Base-by-base conservation (phyloP, 2,329 filamentous ascomycete species). In the Epichloe gansuensis region DNA sequence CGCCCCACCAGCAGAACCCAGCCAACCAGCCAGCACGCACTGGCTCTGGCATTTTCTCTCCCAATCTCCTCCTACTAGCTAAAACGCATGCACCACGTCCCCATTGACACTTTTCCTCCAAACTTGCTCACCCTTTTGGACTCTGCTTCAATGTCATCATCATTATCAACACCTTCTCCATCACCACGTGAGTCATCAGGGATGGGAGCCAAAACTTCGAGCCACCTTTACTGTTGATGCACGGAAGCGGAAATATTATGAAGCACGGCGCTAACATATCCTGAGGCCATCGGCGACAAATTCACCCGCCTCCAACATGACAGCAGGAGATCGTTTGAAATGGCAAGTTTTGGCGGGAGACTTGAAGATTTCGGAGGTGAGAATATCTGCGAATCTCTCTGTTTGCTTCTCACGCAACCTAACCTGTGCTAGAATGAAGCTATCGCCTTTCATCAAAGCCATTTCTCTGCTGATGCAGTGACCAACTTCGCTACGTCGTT, bases 351-450 rank as follows among this genome's bases (percentile, higher is more conserved):
- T 39, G 17, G 52, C 35, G 7, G 28, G 6, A 25, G 23, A 34
- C 11, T 31, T 54, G 21, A 8, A 51, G 34, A 28, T 54, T 9
- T 54, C 52, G 28, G 21, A 48, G 45, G 52, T 51, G 17, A 43
- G 44, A 46, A 17, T 9, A 38, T 25, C 12, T 6, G 31, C 3
- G 12, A 15, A 5, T 23, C 25, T 5, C n/a, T 31, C 11, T 25
- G 6, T n/a, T 9, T 12, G 9, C 15, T 31, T 11, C 28, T 28
- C 31, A 11, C 31, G n/a, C 28, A 42, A 48, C 23, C 51, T 52
- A 28, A 52, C 46, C 11, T 31, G 23, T 37, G n/a, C 38, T 56
- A 86, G 83, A 71, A 77, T 64, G 82, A 86, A 44, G 68, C 86
- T 35, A 63, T 69, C 51, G 68, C 69, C 31, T 86, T 86, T 60